Evolutionary conservation across 169 alveolate genomes (phyloP), one percentile per base, ranked within the genome.

Genomic region (Eimeria maxima): DNA sequence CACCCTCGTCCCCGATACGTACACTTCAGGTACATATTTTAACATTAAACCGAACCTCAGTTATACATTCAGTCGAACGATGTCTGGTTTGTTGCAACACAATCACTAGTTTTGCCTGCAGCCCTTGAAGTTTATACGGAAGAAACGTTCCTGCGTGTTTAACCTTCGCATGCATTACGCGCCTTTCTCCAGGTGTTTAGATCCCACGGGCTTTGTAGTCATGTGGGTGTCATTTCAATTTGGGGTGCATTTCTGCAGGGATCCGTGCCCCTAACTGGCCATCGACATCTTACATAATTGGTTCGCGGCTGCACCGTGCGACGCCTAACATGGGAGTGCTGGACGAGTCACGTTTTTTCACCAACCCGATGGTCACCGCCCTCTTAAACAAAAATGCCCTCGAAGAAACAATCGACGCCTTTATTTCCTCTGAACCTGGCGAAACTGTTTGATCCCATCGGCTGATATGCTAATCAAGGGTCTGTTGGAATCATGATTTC

Each of bases 221-320:
- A 33, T 4, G 20, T 73, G 13, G 65, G 22, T 14, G n/a, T 11
- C 47, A 7, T n/a, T 78, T 78, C 45, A 78, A 44, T 27, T 4
- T 33, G 50, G 20, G 60, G 57, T 44, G 87, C 88, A 18, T 33
- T 55, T 6, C 33, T 27, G 63, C 63, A 87, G 94, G 94, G 27
- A 60, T 87, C 20, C 94, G 83, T 29, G 80, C 94, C 27, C 81
- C 94, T 38, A 87, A 87, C 47, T 87, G 94, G 94, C 94, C 94
- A 16, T 63, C 83, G 22, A 65, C 83, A 24, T 60, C 94, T 13
- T 87, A 87, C 63, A 53, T 38, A 24, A 65, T 87, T 42, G 94
- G 94, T 45, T 87, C 94, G 42, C 94, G 94, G 29, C 81, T 87
- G 50, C 94, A 87, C 94, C 94, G 94, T 3, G 94, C 94, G 13